phyloP scores from a whole-genome alignment of 192 early-diverging fungal genomes.

The Podila clonocystis region DNA sequence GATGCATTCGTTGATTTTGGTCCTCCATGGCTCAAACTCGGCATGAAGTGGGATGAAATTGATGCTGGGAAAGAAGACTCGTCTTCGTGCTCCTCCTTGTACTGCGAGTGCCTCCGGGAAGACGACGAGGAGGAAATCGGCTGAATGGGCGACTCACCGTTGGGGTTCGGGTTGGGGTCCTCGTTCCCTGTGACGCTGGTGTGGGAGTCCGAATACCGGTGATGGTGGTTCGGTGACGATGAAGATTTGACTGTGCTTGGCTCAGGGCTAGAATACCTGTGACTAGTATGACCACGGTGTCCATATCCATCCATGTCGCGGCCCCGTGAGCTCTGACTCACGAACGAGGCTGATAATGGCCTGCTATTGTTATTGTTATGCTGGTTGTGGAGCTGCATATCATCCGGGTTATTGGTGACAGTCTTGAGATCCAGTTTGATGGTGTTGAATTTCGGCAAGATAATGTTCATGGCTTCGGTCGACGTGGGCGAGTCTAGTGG shows the following conservation, averaged over 20 bases:
- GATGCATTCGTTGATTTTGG: too few species aligned
- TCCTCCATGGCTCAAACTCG: background rate
- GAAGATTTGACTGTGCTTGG: background rate
- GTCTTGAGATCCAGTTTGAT: constrained; percentile 40
- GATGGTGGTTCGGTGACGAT: constrained; percentile 1
- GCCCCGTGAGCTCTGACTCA: too few species aligned
- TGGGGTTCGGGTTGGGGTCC: constrained; percentile 30
- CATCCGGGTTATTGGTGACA: constrained; percentile 30
- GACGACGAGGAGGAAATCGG: background rate
- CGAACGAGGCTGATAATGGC: background rate
- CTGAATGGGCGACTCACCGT: constrained; percentile 38
- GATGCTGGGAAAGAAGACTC: constrained; percentile 13
- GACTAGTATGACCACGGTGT: background rate
- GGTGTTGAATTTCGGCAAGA: constrained; percentile 11
- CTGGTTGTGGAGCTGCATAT: constrained; percentile 28
- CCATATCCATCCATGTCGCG: background rate
- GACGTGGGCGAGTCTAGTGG: constrained; percentile 27
- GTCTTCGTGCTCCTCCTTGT: background rate
- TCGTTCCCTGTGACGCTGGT: constrained; percentile 13
- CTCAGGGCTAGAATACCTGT: background rate
- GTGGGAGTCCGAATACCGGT: background rate
- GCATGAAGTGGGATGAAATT: constrained; percentile 30
- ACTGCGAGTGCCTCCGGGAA: background rate
- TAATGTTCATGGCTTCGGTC: background rate
- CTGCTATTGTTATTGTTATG: constrained; percentile 4